Evolutionary conservation across 352 stramenopile species (phyloP), one percentile per base, ranked within the genome.

Genomic region (Sclerospora graminicola): DNA sequence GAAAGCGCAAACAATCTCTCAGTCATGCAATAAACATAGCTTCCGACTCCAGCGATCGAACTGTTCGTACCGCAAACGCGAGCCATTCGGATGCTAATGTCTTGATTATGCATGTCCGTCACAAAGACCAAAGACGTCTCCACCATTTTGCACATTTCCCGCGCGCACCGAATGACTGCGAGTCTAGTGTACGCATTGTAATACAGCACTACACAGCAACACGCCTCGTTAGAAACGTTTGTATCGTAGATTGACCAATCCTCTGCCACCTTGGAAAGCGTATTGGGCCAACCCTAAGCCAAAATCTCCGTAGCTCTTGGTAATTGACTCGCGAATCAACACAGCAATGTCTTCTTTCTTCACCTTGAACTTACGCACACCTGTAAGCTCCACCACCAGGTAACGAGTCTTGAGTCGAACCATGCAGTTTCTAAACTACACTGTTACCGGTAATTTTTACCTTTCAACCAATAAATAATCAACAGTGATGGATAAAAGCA

Each of bases 341-440:
- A 31, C 24, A 2, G 63, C 47, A 11, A 89, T 63, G 35, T 86
- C 69, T 38, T 86, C 74, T 41, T 69, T 78, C 52, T 79, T 63
- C n/a, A 75, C 35, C 19, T 48, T 18, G 27, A 78, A 54, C 43
- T 74, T 84, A 15, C 66, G 61, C 15, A 54, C 50, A 14, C 50
- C 62, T 24, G 57, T 52, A n/a, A 70, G 48, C 51, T 88, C 73
- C 43, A 81, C 68, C 39, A 86, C 45, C 43, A 89, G 35, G 57
- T 86, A 89, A 11, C 73, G 70, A 11, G 73, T 85, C 61, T 89
- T 89, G 13, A 85, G 71, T 7, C 76, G 70, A 46, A 89, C 76
- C 76, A 89, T 89, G 26, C 10, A 10, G 26, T 10, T 10, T 7
- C 26, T 13, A 33, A 33, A 15, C 28, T 33, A 5, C 9, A n/a